A percentile compares a stretch with the other conserved stretches of the same genome.
Evolutionary conservation across 805 yeast genomes (phyloP).

Genomic region (Pichia nanzhaoensis): DNA sequence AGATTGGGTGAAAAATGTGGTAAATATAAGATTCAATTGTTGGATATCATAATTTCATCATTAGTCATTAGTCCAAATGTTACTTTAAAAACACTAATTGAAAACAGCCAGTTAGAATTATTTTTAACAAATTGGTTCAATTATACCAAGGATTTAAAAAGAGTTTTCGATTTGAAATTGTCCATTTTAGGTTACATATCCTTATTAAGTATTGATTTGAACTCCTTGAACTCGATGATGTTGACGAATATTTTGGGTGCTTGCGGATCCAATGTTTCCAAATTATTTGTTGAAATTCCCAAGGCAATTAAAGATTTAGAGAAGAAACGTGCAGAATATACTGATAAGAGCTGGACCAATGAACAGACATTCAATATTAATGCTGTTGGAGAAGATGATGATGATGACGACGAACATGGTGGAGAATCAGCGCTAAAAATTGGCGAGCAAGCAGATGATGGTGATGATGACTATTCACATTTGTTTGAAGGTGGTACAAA

Average conservation of each 20-base stretch:
- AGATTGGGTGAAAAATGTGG: conserved; percentile 21
- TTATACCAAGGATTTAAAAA: conserved; percentile 43
- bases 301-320: conserved; percentile 61
- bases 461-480: conserved; percentile 29
- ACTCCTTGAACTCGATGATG: conserved; percentile 17
- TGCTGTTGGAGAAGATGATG: conserved; percentile 16
- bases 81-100: conserved; percentile 46
- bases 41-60: conserved; percentile 59
- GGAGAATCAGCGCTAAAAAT: conserved; percentile 26
- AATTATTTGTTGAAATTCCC: conserved; percentile 57
- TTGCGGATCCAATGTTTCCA: conserved; percentile 45
- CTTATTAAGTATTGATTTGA: conserved; percentile 30
- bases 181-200: conserved; percentile 62
- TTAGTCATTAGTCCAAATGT: conserved; percentile 52
- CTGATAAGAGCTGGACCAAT: conserved; percentile 15
- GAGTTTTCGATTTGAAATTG: conserved; percentile 79
- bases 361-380: conserved; percentile 15
- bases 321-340: conserved; percentile 51
- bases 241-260: conserved; percentile 37
- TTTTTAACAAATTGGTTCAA: conserved; percentile 67
- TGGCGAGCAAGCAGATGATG: conserved; percentile 25
- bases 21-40: conserved; percentile 36
- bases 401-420: conserved; percentile 22
- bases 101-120: conserved; percentile 36
- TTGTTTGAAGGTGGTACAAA: conserved; percentile 25